These are phyloP conservation scores for Hypholoma sublateritium DNA, from an alignment of 768 basidiomycete genomes.

Conservation along the genomic window DNA sequence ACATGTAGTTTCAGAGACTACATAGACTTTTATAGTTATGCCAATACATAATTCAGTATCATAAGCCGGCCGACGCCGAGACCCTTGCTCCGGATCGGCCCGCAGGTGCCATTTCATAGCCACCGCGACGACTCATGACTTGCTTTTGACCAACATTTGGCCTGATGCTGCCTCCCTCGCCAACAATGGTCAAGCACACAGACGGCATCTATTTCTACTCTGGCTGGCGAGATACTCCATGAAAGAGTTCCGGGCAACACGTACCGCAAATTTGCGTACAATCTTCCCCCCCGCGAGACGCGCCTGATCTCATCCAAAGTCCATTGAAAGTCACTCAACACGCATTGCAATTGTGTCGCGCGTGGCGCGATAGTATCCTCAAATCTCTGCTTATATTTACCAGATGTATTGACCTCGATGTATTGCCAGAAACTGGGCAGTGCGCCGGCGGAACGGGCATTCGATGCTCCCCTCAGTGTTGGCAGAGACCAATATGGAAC, in stretches of 20 bases:
- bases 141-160: no score
- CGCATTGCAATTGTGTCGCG: background rate
- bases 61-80: no score
- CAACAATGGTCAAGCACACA: no score
- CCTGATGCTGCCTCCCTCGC: no score
- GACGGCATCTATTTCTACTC: background rate
- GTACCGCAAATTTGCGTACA: no score
- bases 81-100: no score
- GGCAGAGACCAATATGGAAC: background rate
- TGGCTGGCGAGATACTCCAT: background rate
- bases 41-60: no score
- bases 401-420: background rate
- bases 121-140: no score
- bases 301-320: background rate
- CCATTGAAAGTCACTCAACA: background rate
- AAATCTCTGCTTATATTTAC: background rate
- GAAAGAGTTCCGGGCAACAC: background rate
- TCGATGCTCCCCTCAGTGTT: background rate
- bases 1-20: no score
- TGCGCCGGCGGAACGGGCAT: background rate
- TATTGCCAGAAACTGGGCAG: background rate
- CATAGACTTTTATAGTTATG: no score
- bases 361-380: background rate
- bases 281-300: background rate
- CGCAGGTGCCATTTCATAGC: no score